Evolutionary conservation across 352 stramenopile genomes (phyloP).

Genomic region (Thalassiosira livingstoniorum): DNA sequence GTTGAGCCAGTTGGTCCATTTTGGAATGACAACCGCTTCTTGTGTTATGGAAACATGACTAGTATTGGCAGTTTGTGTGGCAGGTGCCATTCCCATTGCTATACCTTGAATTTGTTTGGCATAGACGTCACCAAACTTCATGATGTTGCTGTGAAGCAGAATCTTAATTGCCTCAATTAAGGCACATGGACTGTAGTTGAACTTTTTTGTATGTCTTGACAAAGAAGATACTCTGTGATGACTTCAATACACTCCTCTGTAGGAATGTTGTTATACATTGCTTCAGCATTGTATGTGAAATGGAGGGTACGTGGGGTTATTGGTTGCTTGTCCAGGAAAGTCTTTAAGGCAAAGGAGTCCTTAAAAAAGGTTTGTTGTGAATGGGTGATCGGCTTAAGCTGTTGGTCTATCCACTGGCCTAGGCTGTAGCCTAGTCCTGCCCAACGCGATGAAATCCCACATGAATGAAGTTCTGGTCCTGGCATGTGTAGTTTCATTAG

Average conservation of each 20-base stretch:
- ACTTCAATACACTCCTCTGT: conserved; percentile 8
- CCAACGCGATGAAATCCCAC: conserved; percentile 7
- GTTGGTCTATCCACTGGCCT: background rate
- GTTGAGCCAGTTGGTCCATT: background rate
- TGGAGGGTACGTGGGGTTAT: conserved; percentile 6
- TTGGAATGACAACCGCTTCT: background rate
- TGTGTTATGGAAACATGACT: background rate
- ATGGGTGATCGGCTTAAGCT: conserved; percentile 14
- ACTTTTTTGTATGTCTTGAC: background rate
- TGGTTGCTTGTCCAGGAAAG: background rate
- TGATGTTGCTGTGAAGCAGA: conserved; percentile 10
- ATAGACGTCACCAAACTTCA: conserved; percentile 2
- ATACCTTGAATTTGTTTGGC: background rate
- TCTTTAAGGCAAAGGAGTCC: conserved; percentile 11
- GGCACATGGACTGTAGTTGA: background rate
- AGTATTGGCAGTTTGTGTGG: background rate
- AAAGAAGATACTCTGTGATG: background rate
- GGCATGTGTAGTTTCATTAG: conserved; percentile 13
- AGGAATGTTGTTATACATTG: conserved; percentile 27
- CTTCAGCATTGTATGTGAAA: background rate
- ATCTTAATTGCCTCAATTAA: background rate
- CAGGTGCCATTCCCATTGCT: background rate
- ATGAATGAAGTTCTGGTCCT: background rate
- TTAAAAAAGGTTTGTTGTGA: conserved; percentile 13
- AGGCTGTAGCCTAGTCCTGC: background rate